These are phyloP conservation scores for Moricandia moricandioides DNA, from an alignment of 345 rosid species.

Conservation along the genomic window DNA sequence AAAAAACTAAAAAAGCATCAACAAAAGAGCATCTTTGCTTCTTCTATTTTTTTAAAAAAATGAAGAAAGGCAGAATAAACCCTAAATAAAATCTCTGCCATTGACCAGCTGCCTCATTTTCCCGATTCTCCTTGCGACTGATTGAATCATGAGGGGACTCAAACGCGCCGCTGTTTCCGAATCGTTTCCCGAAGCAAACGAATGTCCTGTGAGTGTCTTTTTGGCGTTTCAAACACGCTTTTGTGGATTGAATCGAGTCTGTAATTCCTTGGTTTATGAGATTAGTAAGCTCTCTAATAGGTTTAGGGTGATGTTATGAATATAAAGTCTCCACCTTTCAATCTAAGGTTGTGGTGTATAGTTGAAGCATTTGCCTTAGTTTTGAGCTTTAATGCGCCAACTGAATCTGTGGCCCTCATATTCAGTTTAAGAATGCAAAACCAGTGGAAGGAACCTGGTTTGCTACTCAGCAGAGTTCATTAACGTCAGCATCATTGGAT, in stretches of 20 bases:
- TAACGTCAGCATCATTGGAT: constrained; percentile 42
- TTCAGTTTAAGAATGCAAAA: constrained; percentile 67
- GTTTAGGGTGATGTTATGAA: not conserved
- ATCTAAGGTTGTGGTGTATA: not conserved
- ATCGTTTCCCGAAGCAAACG: constrained; percentile 39
- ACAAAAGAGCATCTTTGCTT: constrained; percentile 13
- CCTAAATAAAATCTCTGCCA: constrained; percentile 33
- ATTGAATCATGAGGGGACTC: constrained; percentile 55
- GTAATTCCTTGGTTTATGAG: not conserved
- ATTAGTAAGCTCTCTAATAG: not conserved
- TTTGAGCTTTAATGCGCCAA: too few relatives aligned
- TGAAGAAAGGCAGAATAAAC: constrained; percentile 35
- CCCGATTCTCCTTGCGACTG: not conserved
- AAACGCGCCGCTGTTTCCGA: constrained; percentile 59
- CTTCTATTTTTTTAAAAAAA: constrained; percentile 2
- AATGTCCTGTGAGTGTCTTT: constrained; percentile 57
- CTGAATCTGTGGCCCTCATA: not conserved
- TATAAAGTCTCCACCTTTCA: constrained; percentile 13
- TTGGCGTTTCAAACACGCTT: too few relatives aligned
- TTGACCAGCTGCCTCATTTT: constrained; percentile 18
- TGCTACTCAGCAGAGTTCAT: constrained; percentile 44
- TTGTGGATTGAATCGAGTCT: too few relatives aligned
- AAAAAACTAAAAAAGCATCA: too few relatives aligned
- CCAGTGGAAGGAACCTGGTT: constrained; percentile 55
- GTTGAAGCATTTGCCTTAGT: not conserved